Evolutionary conservation across 805 yeast genomes (phyloP), one percentile per base, ranked within the genome.

Genomic region (Vanderwaltozyma yarrowii): DNA sequence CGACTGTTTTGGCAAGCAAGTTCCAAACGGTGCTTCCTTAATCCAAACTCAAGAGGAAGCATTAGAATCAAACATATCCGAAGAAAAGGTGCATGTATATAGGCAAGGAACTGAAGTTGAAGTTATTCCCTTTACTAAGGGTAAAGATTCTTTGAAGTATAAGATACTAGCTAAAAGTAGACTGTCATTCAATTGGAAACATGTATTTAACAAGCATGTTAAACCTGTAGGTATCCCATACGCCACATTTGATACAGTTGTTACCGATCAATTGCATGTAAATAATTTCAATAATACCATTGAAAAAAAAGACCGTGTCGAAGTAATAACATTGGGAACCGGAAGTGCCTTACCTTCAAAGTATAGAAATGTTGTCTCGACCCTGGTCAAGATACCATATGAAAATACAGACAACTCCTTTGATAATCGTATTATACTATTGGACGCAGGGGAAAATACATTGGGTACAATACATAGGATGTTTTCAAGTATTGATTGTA

Each of bases 361-460:
- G 41, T 74, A 76, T 48, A 69, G 97, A 47, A 92, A 92, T 53
- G 98, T 92, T 2, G 71, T 83, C 13, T 80, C 92, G 0, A 83
- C 84, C 15, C 56, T 87, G 18, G 69, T 92, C 2, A 72, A 95
- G 43, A 49, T 87, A 1, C 95, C 95, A 1, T 67, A 56, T 41
- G 33, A 30, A 2, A 20, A 43, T 32, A 9, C 6, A 8, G 16
- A 36, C 86, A 61, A 49, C 0, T 41, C 49, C 3, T 31, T 60
- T 5, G 37, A 38, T 6, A 67, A 54, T 49, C 62, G 73, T 45
- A 58, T 79, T 3, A 55, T 83, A 0, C 48, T 92, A 17, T 61
- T 92, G 27, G 99, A 92, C 61, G 95, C 92, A n/a, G 99, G 99
- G 14, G 99, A 92, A 55, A 87, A 85, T 42, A 85, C 97, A 0